Base-by-base conservation (phyloP, 2,329 filamentous ascomycete genomes). In the Calycina herbarum region DNA sequence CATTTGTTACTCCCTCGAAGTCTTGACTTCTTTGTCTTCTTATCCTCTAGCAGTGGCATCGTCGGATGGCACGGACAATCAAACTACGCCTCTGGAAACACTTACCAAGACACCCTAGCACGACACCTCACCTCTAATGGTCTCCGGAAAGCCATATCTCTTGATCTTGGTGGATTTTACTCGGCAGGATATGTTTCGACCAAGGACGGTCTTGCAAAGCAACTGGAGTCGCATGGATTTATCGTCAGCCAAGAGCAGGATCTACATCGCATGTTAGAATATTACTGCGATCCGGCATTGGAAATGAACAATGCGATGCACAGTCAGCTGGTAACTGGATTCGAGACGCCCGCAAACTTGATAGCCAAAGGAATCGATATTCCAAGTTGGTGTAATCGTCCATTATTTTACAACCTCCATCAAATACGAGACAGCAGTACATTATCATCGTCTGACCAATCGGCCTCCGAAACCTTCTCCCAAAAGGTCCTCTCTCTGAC, bases 281-380 rank as follows among this genome's bases (percentile, higher is more conserved):
- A 72, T 75, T 72, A 42, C 38, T 63, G 29, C 76, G 42, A n/a
- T 51, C 83, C 83, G 0, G 67, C 80, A 0, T 83, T 85, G 66
- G 72, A 85, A n/a, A 76, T 83, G n/a, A 79, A 83, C 24, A 81
- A 82, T 6, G 78, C 85, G 13, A 83, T 83, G 10, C 85, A 83
- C 0, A 84, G 83, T 20, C 84, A 84, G 0, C 76, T 86, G 13
- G 78, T 61, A 1, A 45, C 48, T 17, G 63, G 63, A 10, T 17
- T 61, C 27, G 45, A 45, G 27, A 38, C 51, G 7, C 48, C 58
- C 0, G 63, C 45, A 5, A 17, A n/a, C 10, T 10, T 65, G 82
- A 15, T 73, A 74, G 5, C 84, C 85, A 69, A 85, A 83, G 76
- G 80, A 62, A 80, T 82, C 0, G 77, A 80, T 0, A 82, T 85